Percentiles rank a stretch among this genome's conserved stretches.
Conservation (phyloP, 805 yeast species). For the Kazachstania viticola region DNA sequence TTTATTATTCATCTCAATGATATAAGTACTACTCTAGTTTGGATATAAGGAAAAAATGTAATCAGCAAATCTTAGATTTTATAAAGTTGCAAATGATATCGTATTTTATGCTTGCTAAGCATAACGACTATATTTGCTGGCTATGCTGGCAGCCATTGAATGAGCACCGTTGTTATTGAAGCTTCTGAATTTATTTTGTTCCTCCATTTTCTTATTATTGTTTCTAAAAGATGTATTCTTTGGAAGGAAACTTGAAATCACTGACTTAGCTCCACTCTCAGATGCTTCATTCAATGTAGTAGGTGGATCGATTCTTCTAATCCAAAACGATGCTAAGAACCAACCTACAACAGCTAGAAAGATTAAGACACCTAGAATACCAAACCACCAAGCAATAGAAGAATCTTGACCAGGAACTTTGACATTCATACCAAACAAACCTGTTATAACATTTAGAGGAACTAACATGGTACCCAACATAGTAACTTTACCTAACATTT, state of each 20-base stretch:
- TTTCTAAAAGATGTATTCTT: constrained; percentile 4
- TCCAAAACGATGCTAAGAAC: constrained; percentile 32
- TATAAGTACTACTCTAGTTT: too few relatives aligned
- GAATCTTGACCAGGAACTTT: constrained; percentile 57
- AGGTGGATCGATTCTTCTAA: constrained; percentile 22
- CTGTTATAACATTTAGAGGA: constrained; percentile 83
- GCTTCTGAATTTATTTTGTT: too few relatives aligned
- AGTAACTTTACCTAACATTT: constrained; percentile 81
- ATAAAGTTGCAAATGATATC: neutral
- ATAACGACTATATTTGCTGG: constrained; percentile 15
- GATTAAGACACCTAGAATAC: constrained; percentile 46
- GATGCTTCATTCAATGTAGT: constrained; percentile 25
- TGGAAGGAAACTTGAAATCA: constrained; percentile 19
- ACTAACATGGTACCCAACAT: constrained; percentile 80
- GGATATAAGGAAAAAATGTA: too few relatives aligned
- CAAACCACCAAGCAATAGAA: constrained; percentile 54
- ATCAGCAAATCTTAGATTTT: too few relatives aligned
- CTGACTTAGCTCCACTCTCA: constrained; percentile 26
- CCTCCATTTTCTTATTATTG: constrained; percentile 1
- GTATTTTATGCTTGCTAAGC: constrained; percentile 1
- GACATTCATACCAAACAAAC: constrained; percentile 94
- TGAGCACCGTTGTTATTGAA: constrained; percentile 3
- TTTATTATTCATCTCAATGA: too few relatives aligned
- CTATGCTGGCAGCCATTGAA: constrained; percentile 13
- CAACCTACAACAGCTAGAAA: constrained; percentile 31